Base-by-base conservation (phyloP, 2,329 filamentous ascomycete species). In the Sporothrix inflata region DNA sequence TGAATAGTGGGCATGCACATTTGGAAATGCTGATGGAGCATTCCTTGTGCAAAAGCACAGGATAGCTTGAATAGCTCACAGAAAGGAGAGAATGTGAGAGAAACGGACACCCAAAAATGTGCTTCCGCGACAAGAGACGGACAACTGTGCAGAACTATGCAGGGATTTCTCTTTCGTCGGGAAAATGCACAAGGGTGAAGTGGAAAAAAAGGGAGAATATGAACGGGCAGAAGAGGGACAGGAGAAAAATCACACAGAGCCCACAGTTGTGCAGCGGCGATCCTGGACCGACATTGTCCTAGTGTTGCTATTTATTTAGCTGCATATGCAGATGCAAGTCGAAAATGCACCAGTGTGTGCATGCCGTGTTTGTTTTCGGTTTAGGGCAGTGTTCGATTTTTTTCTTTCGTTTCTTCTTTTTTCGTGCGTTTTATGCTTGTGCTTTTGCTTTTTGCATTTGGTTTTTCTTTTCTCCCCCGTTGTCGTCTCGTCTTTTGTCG, bases 321-420 rank as follows among this genome's bases (percentile, higher is more conserved):
- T 68, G 65, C 65, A 68, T 68, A 68, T 53, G 65, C 47, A 68
- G 47, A 68, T n/a, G 65, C 65, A 30, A 19, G 65, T 68, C 14
- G 65, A 34, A 47, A 45, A 65, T 45, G 38, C 63, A 49, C 40
- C 30, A 68, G 27, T 38, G 27, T 47, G 61, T 53, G 27, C 45
- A 19, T 68, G 47, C 65, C 30, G 45, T 40, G 65, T 12, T n/a
- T 34, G 63, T 66, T 66, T 66, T 21, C 27, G 63, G 63, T 34
- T 49, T 34, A 66, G 42, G 42, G 24, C 24, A 63, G 6, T 27
- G 60, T 45, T 42, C 9, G 19, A 1, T 30, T 30, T 61, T 53
- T 34, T 14, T 57, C 30, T 57, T 14, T 57, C 11, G 1, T 27
- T 57, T 57, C 1, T 49, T 51, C 9, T 34, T 51, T 67, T n/a